Base-by-base conservation (phyloP, 345 rosid species). In the Laguncularia racemosa region DNA sequence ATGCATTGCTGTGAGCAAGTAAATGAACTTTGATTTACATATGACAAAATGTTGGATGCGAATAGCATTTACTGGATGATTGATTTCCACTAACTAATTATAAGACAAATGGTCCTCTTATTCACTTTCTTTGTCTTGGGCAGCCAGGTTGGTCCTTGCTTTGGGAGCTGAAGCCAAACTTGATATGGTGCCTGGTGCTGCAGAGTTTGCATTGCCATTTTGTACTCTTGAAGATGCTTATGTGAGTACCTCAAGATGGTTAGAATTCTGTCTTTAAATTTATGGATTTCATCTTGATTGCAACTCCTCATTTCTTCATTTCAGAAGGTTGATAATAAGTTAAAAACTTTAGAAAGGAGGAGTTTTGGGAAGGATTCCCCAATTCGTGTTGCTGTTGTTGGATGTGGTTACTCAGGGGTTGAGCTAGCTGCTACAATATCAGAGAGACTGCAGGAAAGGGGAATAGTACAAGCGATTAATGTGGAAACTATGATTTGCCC, bases 121-220 rank as follows among this genome's bases (percentile, higher is more conserved):
- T 57, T 51, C 46, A 40, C 23, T 60, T 67, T 59, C 65, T 65
- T 84, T 69, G 51, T 78, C 63, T 56, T 78, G 95, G 95, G 75
- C 93, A 89, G 96, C 80, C 78, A 89, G 96, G 98, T 69, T 92
- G 95, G 98, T 92, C 78, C 95, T 92, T 84, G 90, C 96, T 80
- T 77, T 92, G 78, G 98, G 98, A 51, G 88, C 98, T 83, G 91
- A 84, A 81, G 49, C 91, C 47, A 89, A 80, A 63, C 89, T 89
- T 57, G 95, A 89, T 71, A 63, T 76, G 73, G 80, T 84, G 55
- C 95, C 96, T 0, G 98, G 98, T 43, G 96, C 98, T 63, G 77
- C 70, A 69, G 91, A 89, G 70, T 86, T 67, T 81, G 96, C 98
- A 53, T 69, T 86, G 59, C 93, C 96, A 45, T 91, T 91, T 61